These are phyloP conservation scores for Astrephomene gubernaculifera DNA, from an alignment of 139 green algal species.

Conservation along the genomic window DNA sequence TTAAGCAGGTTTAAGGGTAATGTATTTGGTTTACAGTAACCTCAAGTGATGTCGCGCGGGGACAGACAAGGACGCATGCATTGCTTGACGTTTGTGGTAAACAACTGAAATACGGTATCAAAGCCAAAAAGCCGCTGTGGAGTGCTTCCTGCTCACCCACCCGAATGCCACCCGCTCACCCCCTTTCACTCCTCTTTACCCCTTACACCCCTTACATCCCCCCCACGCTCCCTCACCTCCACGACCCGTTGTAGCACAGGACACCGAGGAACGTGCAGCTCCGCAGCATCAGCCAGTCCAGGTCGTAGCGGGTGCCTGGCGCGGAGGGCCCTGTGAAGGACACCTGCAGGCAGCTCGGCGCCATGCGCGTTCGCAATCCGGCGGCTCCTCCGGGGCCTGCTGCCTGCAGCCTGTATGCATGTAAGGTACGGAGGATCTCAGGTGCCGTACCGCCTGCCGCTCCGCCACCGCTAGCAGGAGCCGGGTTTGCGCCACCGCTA, in stretches of 20 bases:
- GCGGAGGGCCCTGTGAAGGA: not conserved
- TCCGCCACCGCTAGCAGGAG: too few relatives aligned
- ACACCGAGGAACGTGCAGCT: not conserved
- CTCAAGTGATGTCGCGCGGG: not conserved
- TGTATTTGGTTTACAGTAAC: not conserved
- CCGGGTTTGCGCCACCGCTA: not conserved
- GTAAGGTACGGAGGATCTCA: not conserved
- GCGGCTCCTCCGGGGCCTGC: not conserved
- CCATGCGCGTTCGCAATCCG: not conserved
- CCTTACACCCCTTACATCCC: not conserved
- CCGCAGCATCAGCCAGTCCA: conserved; percentile 36
- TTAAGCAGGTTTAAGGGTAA: not conserved
- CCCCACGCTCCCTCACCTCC: not conserved
- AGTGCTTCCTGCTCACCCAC: not conserved
- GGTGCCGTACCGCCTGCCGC: too few relatives aligned
- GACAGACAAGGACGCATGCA: not conserved
- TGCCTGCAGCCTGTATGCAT: not conserved
- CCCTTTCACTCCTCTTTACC: not conserved
- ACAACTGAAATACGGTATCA: not conserved
- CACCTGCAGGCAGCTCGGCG: not conserved
- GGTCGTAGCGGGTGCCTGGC: conserved; percentile 8
- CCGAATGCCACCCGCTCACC: not conserved
- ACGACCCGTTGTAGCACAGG: not conserved
- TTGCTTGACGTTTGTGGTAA: too few relatives aligned
- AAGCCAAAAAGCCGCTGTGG: not conserved